A percentile compares a stretch with the other conserved stretches of the same genome.
Evolutionary conservation across 805 yeast species (phyloP).

Genomic region (Metschnikowia amazonensis): DNA sequence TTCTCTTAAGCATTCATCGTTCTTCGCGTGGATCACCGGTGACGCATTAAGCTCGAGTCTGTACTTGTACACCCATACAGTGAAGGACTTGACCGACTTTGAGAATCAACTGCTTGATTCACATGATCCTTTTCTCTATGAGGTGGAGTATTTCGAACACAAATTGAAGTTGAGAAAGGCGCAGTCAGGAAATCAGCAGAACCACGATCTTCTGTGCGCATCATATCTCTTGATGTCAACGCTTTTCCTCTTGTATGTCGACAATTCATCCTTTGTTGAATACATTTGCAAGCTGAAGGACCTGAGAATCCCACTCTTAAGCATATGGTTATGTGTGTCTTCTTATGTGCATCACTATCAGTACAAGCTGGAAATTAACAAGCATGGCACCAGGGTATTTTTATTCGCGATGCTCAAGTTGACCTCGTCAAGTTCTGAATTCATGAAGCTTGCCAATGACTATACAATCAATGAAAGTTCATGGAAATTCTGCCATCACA

Average conservation of each 20-base stretch:
- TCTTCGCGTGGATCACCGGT: constrained; percentile 19
- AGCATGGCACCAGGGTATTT: constrained; percentile 25
- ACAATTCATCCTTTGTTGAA: constrained; percentile 10
- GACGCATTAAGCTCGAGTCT: constrained; percentile 11
- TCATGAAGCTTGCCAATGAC: constrained; percentile 4
- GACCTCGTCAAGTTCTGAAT: constrained; percentile 13
- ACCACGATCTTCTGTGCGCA: constrained; percentile 6
- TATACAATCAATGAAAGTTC: constrained; percentile 30
- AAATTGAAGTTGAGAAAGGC: constrained; percentile 7
- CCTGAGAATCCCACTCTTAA: constrained; percentile 13
- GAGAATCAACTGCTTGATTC: constrained; percentile 12
- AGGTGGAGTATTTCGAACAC: constrained; percentile 17
- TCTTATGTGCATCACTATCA: constrained; percentile 41
- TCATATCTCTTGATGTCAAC: constrained; percentile 14
- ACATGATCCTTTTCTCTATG: constrained; percentile 18
- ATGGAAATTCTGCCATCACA: constrained; percentile 43
- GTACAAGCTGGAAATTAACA: constrained; percentile 24
- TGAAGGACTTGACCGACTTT: constrained; percentile 16
- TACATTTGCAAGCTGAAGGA: constrained; percentile 4
- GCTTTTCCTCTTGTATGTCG: constrained; percentile 8
- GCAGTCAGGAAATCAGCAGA: constrained; percentile 1
- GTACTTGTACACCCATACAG: constrained; percentile 19
- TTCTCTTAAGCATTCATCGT: constrained; percentile 13
- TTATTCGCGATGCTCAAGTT: constrained; percentile 27
- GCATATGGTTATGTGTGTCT: constrained; percentile 34